These are phyloP conservation scores for Dactylellina parvicollis DNA, from an alignment of 2,329 filamentous ascomycete genomes.

Conservation along the genomic window DNA sequence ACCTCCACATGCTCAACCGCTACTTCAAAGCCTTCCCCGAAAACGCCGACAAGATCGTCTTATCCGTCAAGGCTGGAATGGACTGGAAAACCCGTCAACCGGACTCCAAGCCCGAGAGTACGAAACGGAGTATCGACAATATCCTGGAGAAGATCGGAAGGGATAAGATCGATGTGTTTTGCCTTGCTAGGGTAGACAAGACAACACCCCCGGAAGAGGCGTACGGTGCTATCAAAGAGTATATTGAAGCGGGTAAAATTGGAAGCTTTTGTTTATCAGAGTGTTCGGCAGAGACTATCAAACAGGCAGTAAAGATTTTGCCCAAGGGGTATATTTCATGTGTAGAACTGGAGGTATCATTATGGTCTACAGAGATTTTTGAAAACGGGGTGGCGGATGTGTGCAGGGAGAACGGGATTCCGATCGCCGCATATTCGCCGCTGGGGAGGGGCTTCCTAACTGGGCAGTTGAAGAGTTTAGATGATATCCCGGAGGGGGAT, in stretches of 20 bases:
- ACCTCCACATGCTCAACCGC: conserved; percentile 68
- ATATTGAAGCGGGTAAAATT: conserved; percentile 67
- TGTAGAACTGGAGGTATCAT: conserved; percentile 68
- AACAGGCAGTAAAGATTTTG: conserved; percentile 62
- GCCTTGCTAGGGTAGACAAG: conserved; percentile 69
- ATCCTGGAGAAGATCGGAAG: conserved; percentile 66
- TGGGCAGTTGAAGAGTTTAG: conserved; percentile 65
- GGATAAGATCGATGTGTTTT: conserved; percentile 71
- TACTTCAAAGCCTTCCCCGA: conserved; percentile 72
- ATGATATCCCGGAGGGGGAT: conserved; percentile 69
- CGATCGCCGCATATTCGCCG: conserved; percentile 77
- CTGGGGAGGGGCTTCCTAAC: conserved; percentile 70
- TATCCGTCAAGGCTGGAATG: conserved; percentile 71
- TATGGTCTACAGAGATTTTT: conserved; percentile 65
- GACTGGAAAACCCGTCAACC: conserved; percentile 61
- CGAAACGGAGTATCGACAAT: conserved; percentile 70
- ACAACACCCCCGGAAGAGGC: conserved; percentile 64
- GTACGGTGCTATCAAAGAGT: conserved; percentile 64
- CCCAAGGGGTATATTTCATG: conserved; percentile 25
- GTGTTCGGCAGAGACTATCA: conserved; percentile 65
- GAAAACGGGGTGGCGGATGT: conserved; percentile 67
- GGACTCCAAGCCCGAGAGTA: conserved; percentile 67
- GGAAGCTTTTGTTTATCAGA: conserved; percentile 67
- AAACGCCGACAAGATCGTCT: conserved; percentile 70
- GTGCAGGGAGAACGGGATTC: conserved; percentile 73